These are phyloP conservation scores for Umbelopsis ramanniana DNA, from an alignment of 192 early-diverging fungal genomes.

Conservation along the genomic window DNA sequence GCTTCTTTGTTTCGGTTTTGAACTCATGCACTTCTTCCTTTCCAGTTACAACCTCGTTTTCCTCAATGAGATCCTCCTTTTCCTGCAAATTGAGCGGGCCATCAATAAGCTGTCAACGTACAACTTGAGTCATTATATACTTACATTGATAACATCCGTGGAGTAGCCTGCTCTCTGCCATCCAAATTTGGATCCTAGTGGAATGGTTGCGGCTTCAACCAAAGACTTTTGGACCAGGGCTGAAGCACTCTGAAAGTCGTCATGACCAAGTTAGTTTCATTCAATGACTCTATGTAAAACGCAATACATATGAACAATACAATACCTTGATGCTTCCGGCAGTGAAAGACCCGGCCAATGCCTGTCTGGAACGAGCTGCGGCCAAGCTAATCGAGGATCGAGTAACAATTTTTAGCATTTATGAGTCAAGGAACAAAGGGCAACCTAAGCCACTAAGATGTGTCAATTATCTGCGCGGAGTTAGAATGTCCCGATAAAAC, in stretches of 20 bases:
- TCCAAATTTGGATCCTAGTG: background rate
- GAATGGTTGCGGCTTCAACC: conserved; percentile 7
- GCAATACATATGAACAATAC: background rate
- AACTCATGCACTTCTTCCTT: conserved; percentile 46
- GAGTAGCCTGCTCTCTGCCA: background rate
- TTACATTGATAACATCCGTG: background rate
- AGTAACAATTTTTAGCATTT: conserved; percentile 27
- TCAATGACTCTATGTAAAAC: background rate
- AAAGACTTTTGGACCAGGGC: background rate
- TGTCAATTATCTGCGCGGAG: background rate
- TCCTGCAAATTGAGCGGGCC: background rate
- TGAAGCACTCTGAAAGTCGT: background rate
- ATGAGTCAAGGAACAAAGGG: conserved; percentile 6
- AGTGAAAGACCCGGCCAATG: background rate
- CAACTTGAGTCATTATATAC: background rate
- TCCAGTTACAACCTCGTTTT: conserved; percentile 33
- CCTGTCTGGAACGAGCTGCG: conserved; percentile 1
- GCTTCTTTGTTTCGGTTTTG: conserved; percentile 64
- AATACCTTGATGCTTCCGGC: conserved; percentile 22
- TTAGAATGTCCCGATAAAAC: too few species aligned
- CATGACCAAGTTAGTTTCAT: background rate
- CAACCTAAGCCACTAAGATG: conserved; percentile 6
- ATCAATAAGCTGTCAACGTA: background rate
- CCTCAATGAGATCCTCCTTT: background rate
- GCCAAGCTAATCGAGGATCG: conserved; percentile 15